Evolutionary conservation across 768 basidiomycete genomes (phyloP).

Genomic region (Leccinum barrowsii): DNA sequence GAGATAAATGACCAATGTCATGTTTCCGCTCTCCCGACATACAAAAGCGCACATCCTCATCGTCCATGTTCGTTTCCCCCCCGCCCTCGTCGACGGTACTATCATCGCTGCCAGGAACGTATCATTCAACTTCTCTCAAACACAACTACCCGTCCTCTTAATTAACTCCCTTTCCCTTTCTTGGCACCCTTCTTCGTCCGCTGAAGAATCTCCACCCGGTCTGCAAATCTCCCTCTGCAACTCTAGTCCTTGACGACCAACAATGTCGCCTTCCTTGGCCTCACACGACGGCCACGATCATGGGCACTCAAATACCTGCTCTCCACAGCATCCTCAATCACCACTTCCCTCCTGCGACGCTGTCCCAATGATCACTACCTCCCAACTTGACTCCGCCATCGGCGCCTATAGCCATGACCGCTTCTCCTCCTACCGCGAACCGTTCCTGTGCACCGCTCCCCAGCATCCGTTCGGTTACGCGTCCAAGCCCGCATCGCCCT

Average conservation of each 20-base stretch:
- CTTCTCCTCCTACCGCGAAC: constrained; percentile 9
- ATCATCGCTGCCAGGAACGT: background rate
- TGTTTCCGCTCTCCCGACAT: constrained; percentile 9
- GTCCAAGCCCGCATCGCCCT: constrained; percentile 5
- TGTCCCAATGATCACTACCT: constrained; percentile 20
- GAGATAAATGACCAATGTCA: constrained; percentile 21
- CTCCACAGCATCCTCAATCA: background rate
- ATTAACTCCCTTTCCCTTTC: constrained; percentile 18
- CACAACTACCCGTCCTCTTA: constrained; percentile 10
- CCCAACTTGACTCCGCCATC: constrained; percentile 1
- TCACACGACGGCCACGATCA: background rate
- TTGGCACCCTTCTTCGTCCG: constrained; percentile 15
- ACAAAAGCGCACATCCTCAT: constrained; percentile 21
- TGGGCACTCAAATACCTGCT: constrained; percentile 28
- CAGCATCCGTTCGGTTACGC: background rate
- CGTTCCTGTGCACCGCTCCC: background rate
- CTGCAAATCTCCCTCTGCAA: constrained; percentile 33
- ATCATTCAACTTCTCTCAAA: constrained; percentile 11
- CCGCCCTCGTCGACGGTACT: background rate
- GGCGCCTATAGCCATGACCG: background rate
- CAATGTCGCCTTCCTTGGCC: constrained; percentile 31
- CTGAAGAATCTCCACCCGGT: constrained; percentile 14
- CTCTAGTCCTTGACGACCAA: constrained; percentile 31
- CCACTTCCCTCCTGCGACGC: constrained; percentile 5
- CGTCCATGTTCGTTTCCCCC: constrained; percentile 1